Conservation (phyloP, 192 early-diverging fungal species). For the Rhizophagus sp. region DNA sequence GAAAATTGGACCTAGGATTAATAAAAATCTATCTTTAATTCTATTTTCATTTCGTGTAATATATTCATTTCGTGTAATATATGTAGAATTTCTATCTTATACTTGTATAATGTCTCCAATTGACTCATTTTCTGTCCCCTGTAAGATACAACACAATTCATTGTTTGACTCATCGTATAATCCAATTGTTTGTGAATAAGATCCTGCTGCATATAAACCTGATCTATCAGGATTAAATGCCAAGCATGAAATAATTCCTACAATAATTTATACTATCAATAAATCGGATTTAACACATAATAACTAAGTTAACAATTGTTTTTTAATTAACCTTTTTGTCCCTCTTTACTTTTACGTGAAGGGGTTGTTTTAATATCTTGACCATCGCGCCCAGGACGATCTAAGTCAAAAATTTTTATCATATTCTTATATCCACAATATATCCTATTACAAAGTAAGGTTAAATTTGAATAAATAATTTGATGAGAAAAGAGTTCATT, state of each 20-base stretch:
- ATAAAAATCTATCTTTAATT: background rate
- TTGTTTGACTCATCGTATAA: slow-evolving; percentile 61
- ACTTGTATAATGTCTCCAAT: slow-evolving; percentile 56
- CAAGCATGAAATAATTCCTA: slow-evolving; percentile 70
- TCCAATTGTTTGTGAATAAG: slow-evolving; percentile 68
- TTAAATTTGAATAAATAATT: background rate
- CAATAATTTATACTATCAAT: background rate
- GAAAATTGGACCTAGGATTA: slow-evolving; percentile 65
- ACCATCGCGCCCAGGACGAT: slow-evolving; percentile 61
- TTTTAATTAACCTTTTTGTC: slow-evolving; percentile 64
- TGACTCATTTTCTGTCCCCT: slow-evolving; percentile 37
- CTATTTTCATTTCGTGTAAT: background rate
- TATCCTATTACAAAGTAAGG: slow-evolving; percentile 43
- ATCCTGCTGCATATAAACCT: slow-evolving; percentile 72
- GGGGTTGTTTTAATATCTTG: slow-evolving; percentile 53
- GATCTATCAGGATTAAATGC: slow-evolving; percentile 67
- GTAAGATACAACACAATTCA: slow-evolving; percentile 52
- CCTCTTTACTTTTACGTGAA: slow-evolving; percentile 64
- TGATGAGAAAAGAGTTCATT: background rate
- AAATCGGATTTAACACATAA: background rate
- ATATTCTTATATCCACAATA: slow-evolving; percentile 70
- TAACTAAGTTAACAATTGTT: background rate
- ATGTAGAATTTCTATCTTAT: background rate
- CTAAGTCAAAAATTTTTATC: slow-evolving; percentile 70
- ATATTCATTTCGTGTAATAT: background rate